Base-by-base conservation (phyloP, 129 eudicot species). In the Silybum marianum region DNA sequence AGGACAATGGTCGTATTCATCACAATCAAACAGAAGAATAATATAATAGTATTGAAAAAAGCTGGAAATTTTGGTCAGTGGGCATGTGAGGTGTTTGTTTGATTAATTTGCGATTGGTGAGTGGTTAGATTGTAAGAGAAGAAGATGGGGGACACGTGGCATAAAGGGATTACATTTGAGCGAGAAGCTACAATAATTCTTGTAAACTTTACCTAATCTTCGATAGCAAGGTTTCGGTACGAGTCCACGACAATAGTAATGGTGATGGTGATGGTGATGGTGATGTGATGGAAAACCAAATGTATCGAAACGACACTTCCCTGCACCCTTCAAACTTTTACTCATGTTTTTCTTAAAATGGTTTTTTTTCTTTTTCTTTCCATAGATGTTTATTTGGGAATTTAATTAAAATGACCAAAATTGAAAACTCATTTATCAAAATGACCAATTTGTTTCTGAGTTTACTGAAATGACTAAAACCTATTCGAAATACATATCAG, bases 221-320 rank as follows among this genome's bases (percentile, higher is more conserved):
- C 63, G 2, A 60, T 77, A 38, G 60, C 23, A 63, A 67, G 9
- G 30, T 66, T 67, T 26, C 40, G 11, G 30, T 28, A 72, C 26
- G 4, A 18, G 66, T 78, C 16, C 13, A 74, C 54, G 67, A 74
- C 36, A 19, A n/a, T 72, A 34, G 1, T 77, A 19, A n/a, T 72
- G 62, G 1, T 77, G 73, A 78, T 42, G 82, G 8, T 5, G 65
- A 78, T n/a, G n/a, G n/a, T n/a, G n/a, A n/a, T 72, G 62, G 1
- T 77, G 73, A 78, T 42, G 82, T 5, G 65, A 78, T 18, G 10
- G 82, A 78, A 42, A 68, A 78, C 74, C 68, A 78, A 78, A 78
- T 74, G 68, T 44, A 78, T 44, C 46, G 10, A 19, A 22, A 58
- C 9, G 66, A 58, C 66, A 65, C 40, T 21, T 65, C 13, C 13